Evolutionary conservation across 2,329 filamentous ascomycete genomes (phyloP).

Genomic region (Phoma sp.): DNA sequence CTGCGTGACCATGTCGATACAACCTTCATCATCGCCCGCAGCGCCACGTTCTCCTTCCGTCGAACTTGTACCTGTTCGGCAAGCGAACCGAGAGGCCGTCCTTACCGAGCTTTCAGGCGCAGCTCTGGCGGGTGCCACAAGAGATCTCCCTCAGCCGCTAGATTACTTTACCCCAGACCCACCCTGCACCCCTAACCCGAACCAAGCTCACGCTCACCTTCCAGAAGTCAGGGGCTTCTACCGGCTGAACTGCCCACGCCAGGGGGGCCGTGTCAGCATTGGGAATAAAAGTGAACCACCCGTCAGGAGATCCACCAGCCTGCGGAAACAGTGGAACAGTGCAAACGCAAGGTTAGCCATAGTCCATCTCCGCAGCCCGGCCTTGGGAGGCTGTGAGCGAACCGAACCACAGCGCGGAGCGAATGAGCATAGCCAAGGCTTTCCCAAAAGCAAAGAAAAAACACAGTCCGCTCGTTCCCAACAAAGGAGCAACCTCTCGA

Average conservation of each 20-base stretch:
- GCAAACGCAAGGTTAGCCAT: too few relatives aligned
- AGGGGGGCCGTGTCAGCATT: too few relatives aligned
- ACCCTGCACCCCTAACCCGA: conserved; percentile 8
- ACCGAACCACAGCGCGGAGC: too few relatives aligned
- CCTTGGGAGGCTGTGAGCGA: too few relatives aligned
- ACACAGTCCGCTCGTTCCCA: not conserved
- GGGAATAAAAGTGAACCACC: too few relatives aligned
- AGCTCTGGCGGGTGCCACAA: conserved; percentile 12
- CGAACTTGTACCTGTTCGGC: conserved; percentile 12
- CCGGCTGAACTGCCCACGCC: too few relatives aligned
- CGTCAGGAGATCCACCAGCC: too few relatives aligned
- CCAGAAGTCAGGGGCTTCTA: conserved; percentile 2
- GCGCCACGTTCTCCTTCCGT: conserved; percentile 12
- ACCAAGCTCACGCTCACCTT: not conserved
- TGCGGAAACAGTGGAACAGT: too few relatives aligned
- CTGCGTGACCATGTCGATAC: conserved; percentile 5
- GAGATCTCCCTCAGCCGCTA: conserved; percentile 15
- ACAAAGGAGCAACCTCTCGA: too few relatives aligned
- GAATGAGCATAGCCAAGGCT: not conserved
- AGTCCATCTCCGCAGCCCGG: too few relatives aligned
- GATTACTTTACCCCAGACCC: conserved; percentile 13
- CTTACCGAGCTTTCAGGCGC: conserved; percentile 7
- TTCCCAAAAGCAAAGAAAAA: conserved; percentile 8
- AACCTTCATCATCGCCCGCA: not conserved
- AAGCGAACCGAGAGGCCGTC: conserved; percentile 17